phyloP scores from a whole-genome alignment of 148 eudicot species.

The Camellia lanceoleosa region DNA sequence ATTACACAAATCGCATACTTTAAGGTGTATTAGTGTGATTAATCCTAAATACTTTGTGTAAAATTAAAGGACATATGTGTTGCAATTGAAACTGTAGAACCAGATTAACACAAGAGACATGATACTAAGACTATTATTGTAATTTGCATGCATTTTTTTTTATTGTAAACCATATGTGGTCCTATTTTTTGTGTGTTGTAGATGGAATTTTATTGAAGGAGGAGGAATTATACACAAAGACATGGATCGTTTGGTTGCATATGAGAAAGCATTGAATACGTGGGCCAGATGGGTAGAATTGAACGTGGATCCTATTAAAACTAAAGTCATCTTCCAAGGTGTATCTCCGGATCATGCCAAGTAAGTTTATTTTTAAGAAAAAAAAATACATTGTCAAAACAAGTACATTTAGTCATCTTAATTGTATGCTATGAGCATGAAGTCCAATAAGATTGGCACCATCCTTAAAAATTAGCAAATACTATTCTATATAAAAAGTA shows the following conservation, averaged over 20 bases:
- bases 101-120: no score
- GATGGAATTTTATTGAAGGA: constrained; percentile 46
- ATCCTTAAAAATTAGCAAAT: not conserved
- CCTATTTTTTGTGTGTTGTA: not conserved
- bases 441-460: no score
- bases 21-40: no score
- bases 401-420: no score
- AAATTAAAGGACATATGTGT: no score
- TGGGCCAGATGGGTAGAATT: constrained; percentile 70
- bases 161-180: not conserved
- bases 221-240: constrained; percentile 34
- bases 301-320: constrained; percentile 36
- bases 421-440: no score
- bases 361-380: constrained; percentile 26
- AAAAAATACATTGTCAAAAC: no score
- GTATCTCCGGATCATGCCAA: constrained; percentile 63
- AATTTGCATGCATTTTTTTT: no score
- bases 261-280: constrained; percentile 54
- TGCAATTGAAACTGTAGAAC: no score
- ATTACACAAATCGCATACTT: no score
- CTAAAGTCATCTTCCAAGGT: constrained; percentile 57
- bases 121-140: no score
- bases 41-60: no score
- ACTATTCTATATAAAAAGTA: not conserved
- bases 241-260: constrained; percentile 54